phyloP scores from a whole-genome alignment of 2,329 filamentous ascomycete genomes.

The Xylaria multiplex region DNA sequence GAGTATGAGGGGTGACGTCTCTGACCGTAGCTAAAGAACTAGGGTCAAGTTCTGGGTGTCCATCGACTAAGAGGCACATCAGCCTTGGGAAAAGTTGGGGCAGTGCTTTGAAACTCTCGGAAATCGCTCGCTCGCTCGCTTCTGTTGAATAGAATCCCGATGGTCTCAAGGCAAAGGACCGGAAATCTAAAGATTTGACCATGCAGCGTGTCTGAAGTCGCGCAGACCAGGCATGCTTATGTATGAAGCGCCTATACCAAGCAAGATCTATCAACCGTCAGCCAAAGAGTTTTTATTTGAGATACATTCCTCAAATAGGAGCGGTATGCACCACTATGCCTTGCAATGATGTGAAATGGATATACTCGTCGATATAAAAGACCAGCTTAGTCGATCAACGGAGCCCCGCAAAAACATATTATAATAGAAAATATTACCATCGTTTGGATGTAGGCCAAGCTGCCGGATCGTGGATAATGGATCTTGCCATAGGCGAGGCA shows the following conservation, averaged over 20 bases:
- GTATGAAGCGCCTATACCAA: constrained; percentile 62
- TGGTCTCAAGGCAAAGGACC: constrained; percentile 53
- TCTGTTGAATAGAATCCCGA: constrained; percentile 56
- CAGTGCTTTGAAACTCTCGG: constrained; percentile 54
- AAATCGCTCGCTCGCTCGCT: constrained; percentile 51
- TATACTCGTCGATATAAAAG: not conserved
- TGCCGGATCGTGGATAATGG: constrained; percentile 54
- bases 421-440: constrained; percentile 50
- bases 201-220: constrained; percentile 55
- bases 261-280: constrained; percentile 54
- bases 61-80: constrained; percentile 60
- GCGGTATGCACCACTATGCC: not conserved
- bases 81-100: constrained; percentile 56
- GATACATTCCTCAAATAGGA: not conserved
- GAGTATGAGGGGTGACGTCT: constrained; percentile 35
- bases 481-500: constrained; percentile 64
- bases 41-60: constrained; percentile 58
- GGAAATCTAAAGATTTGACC: constrained; percentile 60
- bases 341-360: not conserved
- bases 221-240: constrained; percentile 50
- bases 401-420: not conserved
- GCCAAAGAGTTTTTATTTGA: constrained; percentile 39
- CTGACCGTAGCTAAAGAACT: constrained; percentile 48
- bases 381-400: not conserved
- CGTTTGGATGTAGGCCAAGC: constrained; percentile 55